Conservation (phyloP, 2,329 filamentous ascomycete species). For the Paramyrothecium roridum region DNA sequence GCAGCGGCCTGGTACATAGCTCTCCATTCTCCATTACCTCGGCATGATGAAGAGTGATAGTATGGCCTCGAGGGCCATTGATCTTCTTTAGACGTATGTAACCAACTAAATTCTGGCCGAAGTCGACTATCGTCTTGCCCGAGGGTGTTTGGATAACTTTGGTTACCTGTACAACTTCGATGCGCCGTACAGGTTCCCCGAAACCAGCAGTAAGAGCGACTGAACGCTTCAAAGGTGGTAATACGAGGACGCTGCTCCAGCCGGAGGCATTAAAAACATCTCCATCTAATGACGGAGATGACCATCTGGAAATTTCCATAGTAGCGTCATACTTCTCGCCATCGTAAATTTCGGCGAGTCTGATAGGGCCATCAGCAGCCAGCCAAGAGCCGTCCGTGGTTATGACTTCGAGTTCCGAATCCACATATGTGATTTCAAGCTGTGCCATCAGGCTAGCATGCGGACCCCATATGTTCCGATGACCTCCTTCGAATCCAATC, state of each 20-base stretch:
- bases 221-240: conserved; percentile 7
- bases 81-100: conserved; percentile 36
- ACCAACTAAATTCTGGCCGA: conserved; percentile 58
- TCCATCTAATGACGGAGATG: not conserved
- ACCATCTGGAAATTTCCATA: conserved; percentile 16
- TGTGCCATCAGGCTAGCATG: conserved; percentile 34
- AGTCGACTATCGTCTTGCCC: conserved; percentile 45
- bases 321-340: conserved; percentile 48
- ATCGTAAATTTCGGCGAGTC: conserved; percentile 44
- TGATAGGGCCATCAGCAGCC: conserved; percentile 26
- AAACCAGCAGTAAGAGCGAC: conserved; percentile 33
- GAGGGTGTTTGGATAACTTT: conserved; percentile 29
- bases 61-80: conserved; percentile 30
- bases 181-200: conserved; percentile 40
- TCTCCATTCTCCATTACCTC: conserved; percentile 52
- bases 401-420: conserved; percentile 23
- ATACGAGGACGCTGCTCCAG: conserved; percentile 9
- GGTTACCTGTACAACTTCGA: conserved; percentile 22
- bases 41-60: conserved; percentile 45
- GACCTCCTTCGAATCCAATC: conserved; percentile 21
- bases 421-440: conserved; percentile 31
- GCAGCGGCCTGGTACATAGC: conserved; percentile 35
- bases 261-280: not conserved
- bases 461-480: conserved; percentile 31
- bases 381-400: conserved; percentile 36